A percentile compares a stretch with the other conserved stretches of the same genome.
These are phyloP conservation scores for Dactylellina parvicollis DNA, from an alignment of 2,329 filamentous ascomycete genomes.

Conservation along the genomic window DNA sequence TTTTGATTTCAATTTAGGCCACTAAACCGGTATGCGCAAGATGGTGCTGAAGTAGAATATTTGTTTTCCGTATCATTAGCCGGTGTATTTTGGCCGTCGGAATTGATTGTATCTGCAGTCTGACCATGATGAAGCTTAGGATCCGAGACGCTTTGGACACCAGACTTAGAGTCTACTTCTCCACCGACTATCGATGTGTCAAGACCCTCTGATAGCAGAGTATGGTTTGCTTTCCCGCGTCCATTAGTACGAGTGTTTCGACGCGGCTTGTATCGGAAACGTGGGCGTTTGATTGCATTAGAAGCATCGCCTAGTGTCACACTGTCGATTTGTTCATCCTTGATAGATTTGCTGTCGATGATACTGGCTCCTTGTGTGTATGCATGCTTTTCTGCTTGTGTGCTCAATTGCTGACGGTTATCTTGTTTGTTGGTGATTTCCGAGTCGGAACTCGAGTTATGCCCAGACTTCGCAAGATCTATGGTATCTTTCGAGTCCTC, in stretches of 20 bases:
- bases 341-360: neutral
- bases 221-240: neutral
- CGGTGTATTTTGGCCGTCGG: neutral
- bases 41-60: neutral
- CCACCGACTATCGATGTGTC: neutral
- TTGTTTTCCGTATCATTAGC: neutral
- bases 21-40: neutral
- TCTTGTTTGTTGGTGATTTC: neutral
- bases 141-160: neutral
- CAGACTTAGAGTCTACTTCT: neutral
- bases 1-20: too few species aligned
- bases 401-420: neutral
- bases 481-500: too few species aligned
- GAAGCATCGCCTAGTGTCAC: neutral
- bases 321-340: neutral
- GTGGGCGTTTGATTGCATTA: constrained; percentile 6
- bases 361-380: neutral
- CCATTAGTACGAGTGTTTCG: neutral
- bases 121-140: neutral
- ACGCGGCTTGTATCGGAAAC: constrained; percentile 24
- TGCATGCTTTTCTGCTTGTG: neutral
- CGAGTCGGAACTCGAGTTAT: neutral
- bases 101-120: neutral
- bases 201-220: neutral
- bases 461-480: too few species aligned